These are phyloP conservation scores for Mycena metata DNA, from an alignment of 768 basidiomycete species.

Conservation along the genomic window DNA sequence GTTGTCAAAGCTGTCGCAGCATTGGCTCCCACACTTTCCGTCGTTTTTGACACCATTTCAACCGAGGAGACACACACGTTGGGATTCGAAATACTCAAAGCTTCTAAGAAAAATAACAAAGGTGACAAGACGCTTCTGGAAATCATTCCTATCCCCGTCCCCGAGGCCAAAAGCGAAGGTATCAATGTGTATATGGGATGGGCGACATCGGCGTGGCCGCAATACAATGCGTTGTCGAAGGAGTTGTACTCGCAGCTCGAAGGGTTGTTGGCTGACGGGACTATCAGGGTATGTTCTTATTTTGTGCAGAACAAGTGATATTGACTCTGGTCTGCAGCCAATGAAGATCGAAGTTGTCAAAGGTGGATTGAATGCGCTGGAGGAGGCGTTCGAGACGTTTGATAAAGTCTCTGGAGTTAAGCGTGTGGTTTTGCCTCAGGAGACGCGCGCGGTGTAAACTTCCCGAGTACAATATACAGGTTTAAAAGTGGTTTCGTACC, in stretches of 20 bases:
- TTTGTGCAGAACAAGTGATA: background rate
- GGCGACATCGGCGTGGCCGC: constrained; percentile 21
- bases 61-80: constrained; percentile 1
- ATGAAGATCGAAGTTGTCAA: constrained; percentile 23
- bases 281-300: constrained; percentile 24
- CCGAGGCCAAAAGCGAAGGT: constrained; percentile 13
- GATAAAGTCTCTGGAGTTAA: constrained; percentile 21
- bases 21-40: constrained; percentile 16
- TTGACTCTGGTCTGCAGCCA: constrained; percentile 17
- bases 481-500: too few species aligned
- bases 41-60: constrained; percentile 21
- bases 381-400: constrained; percentile 14
- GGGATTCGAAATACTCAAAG: constrained; percentile 23
- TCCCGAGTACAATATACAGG: too few species aligned
- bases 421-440: constrained; percentile 18
- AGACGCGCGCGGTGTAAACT: background rate
- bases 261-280: constrained; percentile 21
- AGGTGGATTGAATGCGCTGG: constrained; percentile 12
- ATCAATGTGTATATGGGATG: constrained; percentile 18
- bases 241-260: constrained; percentile 21
- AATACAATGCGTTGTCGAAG: constrained; percentile 21
- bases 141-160: constrained; percentile 13
- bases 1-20: constrained; percentile 17
- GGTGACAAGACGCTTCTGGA: constrained; percentile 18
- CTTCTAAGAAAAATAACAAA: constrained; percentile 15